A percentile compares a stretch with the other conserved stretches of the same genome.
Evolutionary conservation across 2,329 filamentous ascomycete species (phyloP).

Genomic region (Fusarium agapanthi): DNA sequence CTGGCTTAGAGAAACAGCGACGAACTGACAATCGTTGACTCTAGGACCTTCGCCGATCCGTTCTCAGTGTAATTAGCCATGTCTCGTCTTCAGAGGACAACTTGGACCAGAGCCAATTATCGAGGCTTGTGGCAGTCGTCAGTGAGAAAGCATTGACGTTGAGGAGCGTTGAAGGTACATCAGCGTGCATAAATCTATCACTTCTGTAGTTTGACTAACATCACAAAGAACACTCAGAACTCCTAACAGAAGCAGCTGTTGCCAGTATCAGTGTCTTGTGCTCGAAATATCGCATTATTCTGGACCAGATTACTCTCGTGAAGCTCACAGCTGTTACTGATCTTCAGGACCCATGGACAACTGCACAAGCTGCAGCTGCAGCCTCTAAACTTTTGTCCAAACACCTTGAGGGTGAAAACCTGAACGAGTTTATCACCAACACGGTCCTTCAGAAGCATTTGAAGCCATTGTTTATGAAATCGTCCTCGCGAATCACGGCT

Average conservation of each 20-base stretch:
- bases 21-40: constrained; percentile 1
- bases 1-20: neutral
- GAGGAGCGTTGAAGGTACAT: neutral
- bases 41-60: constrained; percentile 10
- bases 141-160: neutral
- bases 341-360: constrained; percentile 51
- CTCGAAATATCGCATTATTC: neutral
- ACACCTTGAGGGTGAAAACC: constrained; percentile 30
- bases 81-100: neutral
- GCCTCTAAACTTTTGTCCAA: constrained; percentile 47
- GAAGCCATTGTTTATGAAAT: constrained; percentile 71
- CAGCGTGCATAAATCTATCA: neutral
- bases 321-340: constrained; percentile 46
- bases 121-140: neutral
- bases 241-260: constrained; percentile 40
- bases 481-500: constrained; percentile 53
- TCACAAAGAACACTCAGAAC: neutral
- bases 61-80: neutral
- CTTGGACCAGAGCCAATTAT: neutral
- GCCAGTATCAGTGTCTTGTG: constrained; percentile 43
- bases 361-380: constrained; percentile 38
- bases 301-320: constrained; percentile 42
- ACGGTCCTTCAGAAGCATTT: constrained; percentile 70
- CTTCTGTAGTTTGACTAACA: neutral
- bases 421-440: constrained; percentile 57